Evolutionary conservation across 164 flowering plant genomes (phyloP).

Genomic region (Nymphaea colorata): DNA sequence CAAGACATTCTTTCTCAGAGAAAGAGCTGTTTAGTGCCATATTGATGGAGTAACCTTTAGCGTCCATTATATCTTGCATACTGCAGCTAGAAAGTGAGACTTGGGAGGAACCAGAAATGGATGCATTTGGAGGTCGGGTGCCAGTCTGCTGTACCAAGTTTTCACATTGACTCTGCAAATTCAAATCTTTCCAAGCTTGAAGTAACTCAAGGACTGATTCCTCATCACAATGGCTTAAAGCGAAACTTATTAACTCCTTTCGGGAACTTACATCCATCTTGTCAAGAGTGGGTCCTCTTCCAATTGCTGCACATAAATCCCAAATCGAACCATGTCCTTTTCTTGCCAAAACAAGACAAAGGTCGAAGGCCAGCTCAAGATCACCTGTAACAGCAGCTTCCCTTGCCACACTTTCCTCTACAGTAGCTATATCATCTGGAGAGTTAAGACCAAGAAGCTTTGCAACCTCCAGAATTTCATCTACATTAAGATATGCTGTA

Average conservation of each 20-base stretch:
- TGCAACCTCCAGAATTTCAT: conserved; percentile 79
- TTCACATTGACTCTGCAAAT: conserved; percentile 79
- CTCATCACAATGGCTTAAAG: conserved; percentile 89
- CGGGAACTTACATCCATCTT: conserved; percentile 69
- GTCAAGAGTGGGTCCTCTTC: conserved; percentile 85
- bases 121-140: conserved; percentile 37
- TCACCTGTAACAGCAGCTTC: conserved; percentile 98
- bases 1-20: conserved; percentile 2
- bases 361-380: conserved; percentile 86
- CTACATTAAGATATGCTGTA: conserved; percentile 86
- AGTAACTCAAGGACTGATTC: conserved; percentile 84
- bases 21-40: conserved; percentile 9
- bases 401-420: conserved; percentile 95
- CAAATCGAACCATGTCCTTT: conserved; percentile 85
- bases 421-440: conserved; percentile 59
- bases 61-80: conserved; percentile 17
- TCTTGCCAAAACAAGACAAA: conserved; percentile 73
- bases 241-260: conserved; percentile 78
- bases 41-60: conserved; percentile 21
- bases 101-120: conserved; percentile 27
- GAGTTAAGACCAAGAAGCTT: conserved; percentile 89
- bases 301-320: conserved; percentile 97
- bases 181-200: conserved; percentile 94
- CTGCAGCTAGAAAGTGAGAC: conserved; percentile 20
- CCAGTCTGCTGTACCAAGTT: conserved; percentile 38